Percentiles rank a stretch among this genome's conserved stretches.
Evolutionary conservation across 208 protist genomes (phyloP).

Genomic region (Porcisia hertigi): DNA sequence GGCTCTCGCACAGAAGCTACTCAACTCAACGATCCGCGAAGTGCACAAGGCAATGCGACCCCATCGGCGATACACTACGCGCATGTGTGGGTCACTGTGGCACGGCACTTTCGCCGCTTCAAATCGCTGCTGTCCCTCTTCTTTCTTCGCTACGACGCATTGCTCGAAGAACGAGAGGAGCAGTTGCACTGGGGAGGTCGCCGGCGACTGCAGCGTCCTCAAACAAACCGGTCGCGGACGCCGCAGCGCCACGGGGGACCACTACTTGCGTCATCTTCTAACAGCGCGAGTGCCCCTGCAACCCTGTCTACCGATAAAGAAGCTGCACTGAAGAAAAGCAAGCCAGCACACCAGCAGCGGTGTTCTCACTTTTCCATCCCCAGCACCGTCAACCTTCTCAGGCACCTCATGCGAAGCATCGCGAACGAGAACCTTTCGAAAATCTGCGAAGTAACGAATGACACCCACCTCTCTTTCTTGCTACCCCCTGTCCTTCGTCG

Average conservation of each 20-base stretch:
- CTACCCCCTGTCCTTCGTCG: constrained; percentile 15
- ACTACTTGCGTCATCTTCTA: constrained; percentile 10
- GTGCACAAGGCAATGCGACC: not conserved
- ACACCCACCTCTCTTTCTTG: constrained; percentile 17
- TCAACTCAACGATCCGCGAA: not conserved
- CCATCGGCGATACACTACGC: constrained; percentile 6
- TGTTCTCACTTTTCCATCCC: not conserved
- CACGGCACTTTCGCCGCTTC: constrained; percentile 64
- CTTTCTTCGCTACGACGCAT: constrained; percentile 32
- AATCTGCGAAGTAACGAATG: constrained; percentile 8
- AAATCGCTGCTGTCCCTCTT: constrained; percentile 48
- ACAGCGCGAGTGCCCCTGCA: not conserved
- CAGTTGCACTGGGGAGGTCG: constrained; percentile 9
- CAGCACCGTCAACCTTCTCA: constrained; percentile 18
- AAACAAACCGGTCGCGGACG: not conserved
- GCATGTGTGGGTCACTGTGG: constrained; percentile 29
- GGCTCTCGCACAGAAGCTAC: not conserved
- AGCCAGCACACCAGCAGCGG: not conserved
- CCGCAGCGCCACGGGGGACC: constrained; percentile 7
- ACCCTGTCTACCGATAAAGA: not conserved
- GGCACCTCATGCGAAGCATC: constrained; percentile 19
- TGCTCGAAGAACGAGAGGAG: constrained; percentile 28
- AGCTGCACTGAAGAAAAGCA: not conserved
- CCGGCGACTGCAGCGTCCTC: not conserved
- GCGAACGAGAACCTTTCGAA: constrained; percentile 14